Evolutionary conservation across 495 filamentous ascomycete genomes (phyloP).

Genomic region (Daldinia bambusicola): DNA sequence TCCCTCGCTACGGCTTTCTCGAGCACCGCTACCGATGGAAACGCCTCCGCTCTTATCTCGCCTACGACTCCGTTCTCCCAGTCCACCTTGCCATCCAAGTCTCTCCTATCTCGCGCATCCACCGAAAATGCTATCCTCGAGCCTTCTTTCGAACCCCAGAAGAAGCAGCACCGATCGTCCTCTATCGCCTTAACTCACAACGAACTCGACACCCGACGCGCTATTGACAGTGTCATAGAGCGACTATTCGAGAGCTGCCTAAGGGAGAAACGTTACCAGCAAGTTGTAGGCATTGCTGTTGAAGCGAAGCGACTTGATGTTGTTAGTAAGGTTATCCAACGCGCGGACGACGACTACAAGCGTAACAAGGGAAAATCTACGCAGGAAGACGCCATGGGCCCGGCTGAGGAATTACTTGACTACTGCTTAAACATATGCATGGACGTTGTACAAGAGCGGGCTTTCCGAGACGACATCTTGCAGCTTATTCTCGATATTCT

Average conservation of each 20-base stretch:
- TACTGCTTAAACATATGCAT: slow-evolving; percentile 97
- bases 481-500: slow-evolving; percentile 87
- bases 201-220: slow-evolving; percentile 65
- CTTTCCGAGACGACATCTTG: slow-evolving; percentile 81
- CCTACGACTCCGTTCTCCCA: slow-evolving; percentile 95
- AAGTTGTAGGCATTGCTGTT: slow-evolving; percentile 98
- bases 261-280: slow-evolving; percentile 84
- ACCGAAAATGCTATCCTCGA: slow-evolving; percentile 70
- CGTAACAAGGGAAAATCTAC: slow-evolving; percentile 63
- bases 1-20: slow-evolving; percentile 80
- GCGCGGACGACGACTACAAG: slow-evolving; percentile 80
- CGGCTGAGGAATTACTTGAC: slow-evolving; percentile 93
- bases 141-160: slow-evolving; percentile 64
- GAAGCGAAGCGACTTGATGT: slow-evolving; percentile 94
- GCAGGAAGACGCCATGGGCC: slow-evolving; percentile 60
- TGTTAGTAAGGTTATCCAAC: slow-evolving; percentile 86
- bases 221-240: slow-evolving; percentile 83
- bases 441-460: slow-evolving; percentile 94
- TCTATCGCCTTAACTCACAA: slow-evolving; percentile 59
- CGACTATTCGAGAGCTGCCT: slow-evolving; percentile 92
- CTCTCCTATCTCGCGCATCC: slow-evolving; percentile 76
- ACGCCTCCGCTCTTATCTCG: slow-evolving; percentile 77
- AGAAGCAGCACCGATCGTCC: slow-evolving; percentile 63
- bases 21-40: slow-evolving; percentile 68
- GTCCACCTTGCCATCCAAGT: slow-evolving; percentile 88